Base-by-base conservation (phyloP, 495 filamentous ascomycete species). In the Choiromyces venosus region DNA sequence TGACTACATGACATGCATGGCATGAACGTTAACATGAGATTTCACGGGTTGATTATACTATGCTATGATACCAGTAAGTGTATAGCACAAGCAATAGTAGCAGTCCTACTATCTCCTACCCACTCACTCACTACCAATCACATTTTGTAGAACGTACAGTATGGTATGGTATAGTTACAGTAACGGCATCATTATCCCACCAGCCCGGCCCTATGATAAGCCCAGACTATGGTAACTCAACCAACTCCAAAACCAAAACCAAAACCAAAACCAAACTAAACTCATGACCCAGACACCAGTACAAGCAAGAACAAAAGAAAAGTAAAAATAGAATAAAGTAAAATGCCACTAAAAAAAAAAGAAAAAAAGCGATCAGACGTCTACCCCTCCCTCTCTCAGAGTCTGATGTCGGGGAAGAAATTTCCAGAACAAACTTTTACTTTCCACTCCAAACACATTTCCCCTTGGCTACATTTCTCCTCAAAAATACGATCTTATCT, bases 401-500 rank as follows among this genome's bases (percentile, higher is more conserved):
- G n/a, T n/a, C n/a, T n/a, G n/a, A n/a, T n/a, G 1, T 4, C 52
- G 21, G 18, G 16, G 29, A 61, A 61, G 52, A 33, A 61, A 61
- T 61, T 33, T 29, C 5, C 4, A 7, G 52, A 33, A 61, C 52
- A 61, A 33, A 61, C 52, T 33, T n/a, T 14, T 61, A 61, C 33
- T 61, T 61, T 25, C 37, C 25, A 3, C 39, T 18, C 39, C 3
- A 74, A 16, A 19, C 42, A 18, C 12, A 35, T 25, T 42, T 66
- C 35, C 25, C 29, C 35, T 42, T 77, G 21, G 19, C 37, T 1
- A n/a, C 21, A 25, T 77, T 77, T 35, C 75, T 77, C 21, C 66
- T 77, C 70, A 77, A 70, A 64, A 77, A 77, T 37, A 77, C 36
- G 4, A 77, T 33, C 29, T 33, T 38, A 35, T 39, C 66, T 25